Evolutionary conservation across 495 filamentous ascomycete species (phyloP).

Genomic region (Chlorociboria aeruginascens): DNA sequence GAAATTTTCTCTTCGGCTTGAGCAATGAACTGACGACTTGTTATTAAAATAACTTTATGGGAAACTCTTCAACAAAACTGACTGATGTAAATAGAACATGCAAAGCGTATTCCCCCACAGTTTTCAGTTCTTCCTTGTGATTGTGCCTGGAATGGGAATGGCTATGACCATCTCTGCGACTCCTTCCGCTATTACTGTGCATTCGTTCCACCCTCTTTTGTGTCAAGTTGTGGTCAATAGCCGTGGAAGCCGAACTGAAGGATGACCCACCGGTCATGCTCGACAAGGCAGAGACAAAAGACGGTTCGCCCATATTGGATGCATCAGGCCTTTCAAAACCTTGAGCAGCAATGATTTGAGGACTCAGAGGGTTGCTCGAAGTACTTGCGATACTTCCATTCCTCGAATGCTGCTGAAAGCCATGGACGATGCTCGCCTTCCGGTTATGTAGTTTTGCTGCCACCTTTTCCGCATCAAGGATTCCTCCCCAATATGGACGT

Average conservation of each 20-base stretch:
- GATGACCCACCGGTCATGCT: conserved; percentile 7
- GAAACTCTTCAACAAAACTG: conserved; percentile 21
- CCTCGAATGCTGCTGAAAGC: conserved; percentile 86
- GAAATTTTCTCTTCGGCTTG: conserved; percentile 91
- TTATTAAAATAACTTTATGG: conserved; percentile 14
- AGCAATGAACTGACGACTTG: conserved; percentile 43
- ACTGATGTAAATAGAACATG: conserved; percentile 92
- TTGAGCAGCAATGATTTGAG: conserved; percentile 67
- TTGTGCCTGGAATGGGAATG: conserved; percentile 74
- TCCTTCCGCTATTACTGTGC: conserved; percentile 43
- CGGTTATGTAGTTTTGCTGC: conserved; percentile 51
- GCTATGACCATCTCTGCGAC: conserved; percentile 58
- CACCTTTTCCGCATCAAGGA: not conserved
- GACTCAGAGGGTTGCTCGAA: conserved; percentile 67
- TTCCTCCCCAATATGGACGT: not conserved
- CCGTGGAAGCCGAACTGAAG: conserved; percentile 16
- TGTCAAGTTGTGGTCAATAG: conserved; percentile 15
- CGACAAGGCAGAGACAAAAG: conserved; percentile 18
- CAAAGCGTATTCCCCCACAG: conserved; percentile 89
- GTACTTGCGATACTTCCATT: conserved; percentile 57
- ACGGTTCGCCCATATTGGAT: conserved; percentile 33
- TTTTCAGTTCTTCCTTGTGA: conserved; percentile 65
- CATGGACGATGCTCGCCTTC: conserved; percentile 90
- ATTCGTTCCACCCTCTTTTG: conserved; percentile 46
- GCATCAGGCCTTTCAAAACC: conserved; percentile 29